Conservation (phyloP, 1,139 yeast genomes). For the Suhomyces maxii region DNA sequence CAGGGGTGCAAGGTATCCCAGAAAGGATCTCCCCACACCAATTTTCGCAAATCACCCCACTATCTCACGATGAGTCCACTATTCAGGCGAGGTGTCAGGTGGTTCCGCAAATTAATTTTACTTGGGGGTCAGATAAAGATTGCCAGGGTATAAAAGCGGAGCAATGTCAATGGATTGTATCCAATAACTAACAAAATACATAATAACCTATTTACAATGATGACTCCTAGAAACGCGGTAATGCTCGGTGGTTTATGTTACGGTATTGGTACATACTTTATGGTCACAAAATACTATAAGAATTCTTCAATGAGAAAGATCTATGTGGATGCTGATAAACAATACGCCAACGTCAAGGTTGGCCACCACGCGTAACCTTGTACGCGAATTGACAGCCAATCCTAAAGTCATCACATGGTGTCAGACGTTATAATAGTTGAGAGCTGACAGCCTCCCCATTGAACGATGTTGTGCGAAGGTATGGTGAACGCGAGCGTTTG, state of each 20-base stretch:
- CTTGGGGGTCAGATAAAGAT: too few relatives aligned
- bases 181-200: not conserved
- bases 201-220: constrained; percentile 4
- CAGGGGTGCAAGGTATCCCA: too few relatives aligned
- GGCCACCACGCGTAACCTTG: constrained; percentile 16
- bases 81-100: too few relatives aligned
- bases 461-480: not conserved
- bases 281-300: constrained; percentile 37
- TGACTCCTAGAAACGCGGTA: constrained; percentile 28
- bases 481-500: not conserved
- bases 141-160: not conserved
- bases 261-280: constrained; percentile 36
- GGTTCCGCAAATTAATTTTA: too few relatives aligned
- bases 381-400: not conserved
- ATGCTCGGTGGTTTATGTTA: constrained; percentile 37
- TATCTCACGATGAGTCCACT: too few relatives aligned
- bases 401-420: constrained; percentile 2
- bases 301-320: constrained; percentile 32
- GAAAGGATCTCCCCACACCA: too few relatives aligned
- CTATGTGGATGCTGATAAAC: constrained; percentile 31
- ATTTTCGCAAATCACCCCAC: too few relatives aligned
- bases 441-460: not conserved
- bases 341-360: constrained; percentile 31
- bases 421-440: not conserved
- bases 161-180: not conserved